Evolutionary conservation across 805 yeast genomes (phyloP).

Genomic region (Candida ulmi): DNA sequence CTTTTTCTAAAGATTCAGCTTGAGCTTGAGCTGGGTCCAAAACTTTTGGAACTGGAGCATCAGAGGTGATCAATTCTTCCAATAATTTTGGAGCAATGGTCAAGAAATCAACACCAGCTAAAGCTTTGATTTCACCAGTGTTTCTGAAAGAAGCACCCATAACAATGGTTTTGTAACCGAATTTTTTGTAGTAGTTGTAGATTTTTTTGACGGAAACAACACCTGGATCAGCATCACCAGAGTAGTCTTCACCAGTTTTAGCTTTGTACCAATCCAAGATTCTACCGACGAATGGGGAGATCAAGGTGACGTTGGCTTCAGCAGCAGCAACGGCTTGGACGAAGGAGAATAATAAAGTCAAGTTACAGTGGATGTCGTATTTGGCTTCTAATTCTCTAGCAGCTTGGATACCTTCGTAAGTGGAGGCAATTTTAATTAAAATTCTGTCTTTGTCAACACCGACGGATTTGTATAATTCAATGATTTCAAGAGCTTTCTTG

Average conservation of each 20-base stretch:
- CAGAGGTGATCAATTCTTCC: constrained; percentile 79
- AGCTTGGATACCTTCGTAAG: constrained; percentile 99
- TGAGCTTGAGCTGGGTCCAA: constrained; percentile 67
- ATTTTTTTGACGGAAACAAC: constrained; percentile 82
- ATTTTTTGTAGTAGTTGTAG: constrained; percentile 97
- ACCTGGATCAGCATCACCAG: constrained; percentile 89
- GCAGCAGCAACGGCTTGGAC: constrained; percentile 99
- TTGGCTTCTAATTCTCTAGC: constrained; percentile 91
- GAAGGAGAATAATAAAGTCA: constrained; percentile 91
- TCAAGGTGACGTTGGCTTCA: constrained; percentile 92
- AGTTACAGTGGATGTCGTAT: constrained; percentile 88
- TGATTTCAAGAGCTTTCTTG: constrained; percentile 88
- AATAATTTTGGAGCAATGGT: constrained; percentile 92
- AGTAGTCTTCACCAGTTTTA: constrained; percentile 81
- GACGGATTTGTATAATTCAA: constrained; percentile 73
- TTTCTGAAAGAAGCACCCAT: constrained; percentile 99
- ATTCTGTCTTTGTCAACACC: constrained; percentile 89
- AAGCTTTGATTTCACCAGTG: constrained; percentile 87
- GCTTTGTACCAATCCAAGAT: constrained; percentile 98
- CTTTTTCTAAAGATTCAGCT: constrained; percentile 57
- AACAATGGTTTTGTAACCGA: constrained; percentile 92
- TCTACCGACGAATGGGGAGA: constrained; percentile 99
- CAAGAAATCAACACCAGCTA: constrained; percentile 95
- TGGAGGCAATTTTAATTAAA: constrained; percentile 93
- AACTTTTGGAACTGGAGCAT: constrained; percentile 72